A percentile compares a stretch with the other conserved stretches of the same genome.
Evolutionary conservation across 495 filamentous ascomycete genomes (phyloP).

Genomic region (Aspergillus panamensis): DNA sequence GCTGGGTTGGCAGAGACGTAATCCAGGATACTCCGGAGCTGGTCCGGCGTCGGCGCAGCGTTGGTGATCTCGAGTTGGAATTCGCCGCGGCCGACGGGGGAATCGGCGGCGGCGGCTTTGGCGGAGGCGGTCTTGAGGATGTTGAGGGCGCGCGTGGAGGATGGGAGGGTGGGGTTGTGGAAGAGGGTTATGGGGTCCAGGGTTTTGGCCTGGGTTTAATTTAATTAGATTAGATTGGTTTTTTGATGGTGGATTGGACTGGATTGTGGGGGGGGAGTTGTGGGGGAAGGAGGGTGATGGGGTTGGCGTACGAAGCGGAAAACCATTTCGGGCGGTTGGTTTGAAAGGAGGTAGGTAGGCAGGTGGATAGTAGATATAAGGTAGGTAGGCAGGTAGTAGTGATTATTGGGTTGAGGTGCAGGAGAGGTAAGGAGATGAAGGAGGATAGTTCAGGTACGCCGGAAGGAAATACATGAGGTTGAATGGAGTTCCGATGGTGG

Average conservation of each 20-base stretch:
- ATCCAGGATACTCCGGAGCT: slow-evolving; percentile 82
- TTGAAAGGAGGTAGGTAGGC: background rate
- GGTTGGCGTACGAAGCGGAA: slow-evolving; percentile 41
- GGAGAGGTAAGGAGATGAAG: background rate
- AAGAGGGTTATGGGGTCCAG: slow-evolving; percentile 95
- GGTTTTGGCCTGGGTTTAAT: slow-evolving; percentile 60
- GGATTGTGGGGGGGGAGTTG: background rate
- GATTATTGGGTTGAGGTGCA: no score
- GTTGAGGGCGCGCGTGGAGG: slow-evolving; percentile 63
- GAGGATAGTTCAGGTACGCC: no score
- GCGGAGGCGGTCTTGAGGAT: slow-evolving; percentile 72
- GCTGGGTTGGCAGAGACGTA: slow-evolving; percentile 63
- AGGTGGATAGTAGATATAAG: background rate
- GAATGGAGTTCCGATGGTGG: background rate
- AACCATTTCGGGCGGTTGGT: slow-evolving; percentile 28
- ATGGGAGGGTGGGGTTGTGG: slow-evolving; percentile 66
- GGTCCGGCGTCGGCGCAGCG: slow-evolving; percentile 72
- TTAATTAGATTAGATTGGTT: slow-evolving; percentile 9
- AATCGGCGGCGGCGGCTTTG: slow-evolving; percentile 37
- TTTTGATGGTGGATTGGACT: slow-evolving; percentile 5
- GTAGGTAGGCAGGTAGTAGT: background rate
- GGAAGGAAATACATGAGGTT: no score
- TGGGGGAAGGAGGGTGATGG: background rate
- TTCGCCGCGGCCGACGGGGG: slow-evolving; percentile 55
- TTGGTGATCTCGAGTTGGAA: slow-evolving; percentile 89